These are phyloP conservation scores for Niebla homalea DNA, from an alignment of 495 filamentous ascomycete species.

Conservation along the genomic window DNA sequence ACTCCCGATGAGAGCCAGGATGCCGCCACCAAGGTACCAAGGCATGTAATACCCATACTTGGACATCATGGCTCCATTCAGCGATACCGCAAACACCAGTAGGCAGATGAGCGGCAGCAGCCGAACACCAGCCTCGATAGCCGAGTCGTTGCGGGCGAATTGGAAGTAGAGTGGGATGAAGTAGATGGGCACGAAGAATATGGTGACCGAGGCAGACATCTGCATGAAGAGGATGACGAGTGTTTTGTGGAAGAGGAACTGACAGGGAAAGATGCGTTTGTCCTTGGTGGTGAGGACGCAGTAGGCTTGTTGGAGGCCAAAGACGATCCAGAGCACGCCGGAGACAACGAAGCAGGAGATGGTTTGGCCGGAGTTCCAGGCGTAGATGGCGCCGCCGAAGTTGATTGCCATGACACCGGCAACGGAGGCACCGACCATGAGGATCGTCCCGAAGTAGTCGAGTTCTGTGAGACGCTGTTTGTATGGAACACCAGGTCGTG, in stretches of 20 bases:
- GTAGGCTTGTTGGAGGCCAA: constrained; percentile 39
- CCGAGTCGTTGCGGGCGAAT: constrained; percentile 37
- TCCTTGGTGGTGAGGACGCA: constrained; percentile 32
- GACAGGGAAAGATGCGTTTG: constrained; percentile 40
- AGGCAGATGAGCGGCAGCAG: constrained; percentile 46
- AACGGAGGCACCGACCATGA: constrained; percentile 30
- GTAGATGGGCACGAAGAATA: constrained; percentile 31
- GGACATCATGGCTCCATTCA: constrained; percentile 38
- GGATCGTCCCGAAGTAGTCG: constrained; percentile 27
- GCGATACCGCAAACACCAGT: constrained; percentile 32
- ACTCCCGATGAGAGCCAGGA: constrained; percentile 35
- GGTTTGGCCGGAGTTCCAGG: constrained; percentile 37
- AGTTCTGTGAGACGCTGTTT: constrained; percentile 10
- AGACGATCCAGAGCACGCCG: constrained; percentile 36
- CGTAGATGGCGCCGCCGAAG: constrained; percentile 41
- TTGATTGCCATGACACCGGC: constrained; percentile 35
- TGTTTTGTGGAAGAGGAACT: constrained; percentile 32
- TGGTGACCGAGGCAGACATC: constrained; percentile 18
- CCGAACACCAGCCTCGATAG: constrained; percentile 38
- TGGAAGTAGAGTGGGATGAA: constrained; percentile 49
- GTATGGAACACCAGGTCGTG: constrained; percentile 19
- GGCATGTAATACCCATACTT: constrained; percentile 43
- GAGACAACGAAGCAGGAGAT: constrained; percentile 41
- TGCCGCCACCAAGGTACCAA: constrained; percentile 39
- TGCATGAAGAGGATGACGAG: constrained; percentile 33